phyloP scores from a whole-genome alignment of 1,284 basidiomycete genomes.

The Cryptococcus maquisensis region DNA sequence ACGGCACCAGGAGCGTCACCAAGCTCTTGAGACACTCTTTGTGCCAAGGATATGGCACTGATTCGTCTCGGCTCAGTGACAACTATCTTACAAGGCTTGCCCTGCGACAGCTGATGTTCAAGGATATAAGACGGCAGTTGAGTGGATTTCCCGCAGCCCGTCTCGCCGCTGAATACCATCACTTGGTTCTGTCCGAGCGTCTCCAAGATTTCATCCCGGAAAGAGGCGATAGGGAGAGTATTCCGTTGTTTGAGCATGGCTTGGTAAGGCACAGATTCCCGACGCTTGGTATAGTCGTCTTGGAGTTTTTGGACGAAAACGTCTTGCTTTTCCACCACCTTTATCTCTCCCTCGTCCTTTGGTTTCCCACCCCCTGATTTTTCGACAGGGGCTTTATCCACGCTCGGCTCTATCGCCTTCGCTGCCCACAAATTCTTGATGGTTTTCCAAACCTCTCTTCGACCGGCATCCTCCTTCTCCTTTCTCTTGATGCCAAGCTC shows the following conservation, averaged over 20 bases:
- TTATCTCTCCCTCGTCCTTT: not conserved
- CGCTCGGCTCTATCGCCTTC: constrained; percentile 7
- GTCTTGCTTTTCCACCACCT: not conserved
- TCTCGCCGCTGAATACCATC: constrained; percentile 93
- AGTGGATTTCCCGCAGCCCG: constrained; percentile 97
- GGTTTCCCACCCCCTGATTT: not conserved
- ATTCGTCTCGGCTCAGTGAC: constrained; percentile 97
- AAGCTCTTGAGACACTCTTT: constrained; percentile 89
- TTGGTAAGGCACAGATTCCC: constrained; percentile 65
- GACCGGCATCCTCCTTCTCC: constrained; percentile 59
- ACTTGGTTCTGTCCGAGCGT: constrained; percentile 76
- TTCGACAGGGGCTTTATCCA: not conserved
- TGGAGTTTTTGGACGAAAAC: constrained; percentile 50
- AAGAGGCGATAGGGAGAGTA: constrained; percentile 79
- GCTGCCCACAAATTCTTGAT: constrained; percentile 51
- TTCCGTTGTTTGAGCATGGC: constrained; percentile 65
- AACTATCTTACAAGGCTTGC: constrained; percentile 83
- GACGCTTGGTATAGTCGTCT: constrained; percentile 59
- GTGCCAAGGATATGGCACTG: constrained; percentile 93
- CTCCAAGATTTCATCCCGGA: constrained; percentile 70
- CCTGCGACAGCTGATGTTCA: constrained; percentile 79
- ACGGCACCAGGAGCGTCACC: constrained; percentile 80
- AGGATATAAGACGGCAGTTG: constrained; percentile 94
- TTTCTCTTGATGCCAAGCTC: constrained; percentile 72
- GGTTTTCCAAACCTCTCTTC: constrained; percentile 67